A percentile compares a stretch with the other conserved stretches of the same genome.
These are phyloP conservation scores for Tolypocladium endophyticum DNA, from an alignment of 2,329 filamentous ascomycete species.

Conservation along the genomic window DNA sequence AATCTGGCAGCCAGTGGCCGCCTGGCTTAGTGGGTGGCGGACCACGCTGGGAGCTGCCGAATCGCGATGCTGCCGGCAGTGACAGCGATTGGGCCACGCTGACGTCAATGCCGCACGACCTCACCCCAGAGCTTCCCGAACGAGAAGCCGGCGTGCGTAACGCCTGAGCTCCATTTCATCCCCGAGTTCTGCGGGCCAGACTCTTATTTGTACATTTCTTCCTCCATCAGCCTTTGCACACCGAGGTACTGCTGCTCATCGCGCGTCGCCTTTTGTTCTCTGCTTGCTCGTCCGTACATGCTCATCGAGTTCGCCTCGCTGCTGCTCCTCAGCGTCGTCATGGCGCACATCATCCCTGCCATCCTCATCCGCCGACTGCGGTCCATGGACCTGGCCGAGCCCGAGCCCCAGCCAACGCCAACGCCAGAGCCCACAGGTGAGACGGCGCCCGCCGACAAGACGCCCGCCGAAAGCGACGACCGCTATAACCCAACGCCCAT, in stretches of 20 bases:
- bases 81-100: not conserved
- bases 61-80: not conserved
- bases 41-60: too few relatives aligned
- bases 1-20: too few relatives aligned
- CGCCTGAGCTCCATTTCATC: not conserved
- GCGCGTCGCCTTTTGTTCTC: not conserved
- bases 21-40: too few relatives aligned
- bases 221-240: too few relatives aligned
- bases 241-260: not conserved
- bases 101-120: not conserved
- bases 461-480: constrained; percentile 1
- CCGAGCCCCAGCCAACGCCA: not conserved
- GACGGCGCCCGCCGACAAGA: constrained; percentile 2
- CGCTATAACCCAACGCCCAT: constrained; percentile 25
- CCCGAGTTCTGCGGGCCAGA: not conserved
- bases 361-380: constrained; percentile 9
- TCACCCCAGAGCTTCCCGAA: not conserved
- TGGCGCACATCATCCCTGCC: constrained; percentile 16
- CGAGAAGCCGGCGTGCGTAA: not conserved
- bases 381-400: not conserved
- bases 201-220: not conserved
- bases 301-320: constrained; percentile 5
- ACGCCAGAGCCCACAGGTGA: not conserved
- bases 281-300: not conserved
- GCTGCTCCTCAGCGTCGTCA: constrained; percentile 9